Evolutionary conservation across 2,329 filamentous ascomycete genomes (phyloP).

Genomic region (Aaosphaeria pasadenensis): DNA sequence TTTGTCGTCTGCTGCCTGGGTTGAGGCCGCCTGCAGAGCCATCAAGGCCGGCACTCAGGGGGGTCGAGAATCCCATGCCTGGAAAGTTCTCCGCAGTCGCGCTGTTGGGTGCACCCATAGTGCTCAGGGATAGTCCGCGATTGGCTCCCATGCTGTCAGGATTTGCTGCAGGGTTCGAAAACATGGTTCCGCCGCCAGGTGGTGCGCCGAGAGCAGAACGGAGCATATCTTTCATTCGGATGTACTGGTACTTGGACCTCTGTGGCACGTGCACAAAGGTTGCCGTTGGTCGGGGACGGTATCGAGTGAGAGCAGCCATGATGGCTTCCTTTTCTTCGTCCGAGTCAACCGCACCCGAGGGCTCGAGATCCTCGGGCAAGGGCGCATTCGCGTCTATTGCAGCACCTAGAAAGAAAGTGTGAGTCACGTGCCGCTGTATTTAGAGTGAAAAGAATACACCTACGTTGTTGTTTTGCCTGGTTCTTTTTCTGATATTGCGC

Average conservation of each 20-base stretch:
- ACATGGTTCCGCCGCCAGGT: constrained; percentile 26
- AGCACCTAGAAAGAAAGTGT: constrained; percentile 59
- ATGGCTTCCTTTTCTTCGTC: constrained; percentile 91
- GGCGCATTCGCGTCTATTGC: constrained; percentile 93
- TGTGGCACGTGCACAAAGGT: constrained; percentile 57
- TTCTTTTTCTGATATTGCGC: constrained; percentile 80
- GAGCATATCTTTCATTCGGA: constrained; percentile 63
- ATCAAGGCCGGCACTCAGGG: constrained; percentile 30
- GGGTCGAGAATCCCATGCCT: constrained; percentile 21
- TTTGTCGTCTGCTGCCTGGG: constrained; percentile 24
- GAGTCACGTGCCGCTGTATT: constrained; percentile 2
- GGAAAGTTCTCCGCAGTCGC: constrained; percentile 30
- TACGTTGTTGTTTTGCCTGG: constrained; percentile 95
- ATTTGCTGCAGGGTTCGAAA: constrained; percentile 16
- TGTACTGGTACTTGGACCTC: constrained; percentile 56
- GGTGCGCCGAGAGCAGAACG: constrained; percentile 54
- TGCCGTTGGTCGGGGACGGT: constrained; percentile 74
- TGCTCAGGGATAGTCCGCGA: constrained; percentile 25
- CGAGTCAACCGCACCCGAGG: constrained; percentile 72
- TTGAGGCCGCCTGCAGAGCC: constrained; percentile 10
- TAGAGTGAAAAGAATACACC: constrained; percentile 38
- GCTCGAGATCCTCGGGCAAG: constrained; percentile 77
- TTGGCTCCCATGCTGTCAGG: constrained; percentile 19
- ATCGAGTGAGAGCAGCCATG: constrained; percentile 72
- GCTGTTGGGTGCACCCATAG: constrained; percentile 29